These are phyloP conservation scores for Psilocybe cubensis DNA, from an alignment of 768 basidiomycete genomes.

Conservation along the genomic window DNA sequence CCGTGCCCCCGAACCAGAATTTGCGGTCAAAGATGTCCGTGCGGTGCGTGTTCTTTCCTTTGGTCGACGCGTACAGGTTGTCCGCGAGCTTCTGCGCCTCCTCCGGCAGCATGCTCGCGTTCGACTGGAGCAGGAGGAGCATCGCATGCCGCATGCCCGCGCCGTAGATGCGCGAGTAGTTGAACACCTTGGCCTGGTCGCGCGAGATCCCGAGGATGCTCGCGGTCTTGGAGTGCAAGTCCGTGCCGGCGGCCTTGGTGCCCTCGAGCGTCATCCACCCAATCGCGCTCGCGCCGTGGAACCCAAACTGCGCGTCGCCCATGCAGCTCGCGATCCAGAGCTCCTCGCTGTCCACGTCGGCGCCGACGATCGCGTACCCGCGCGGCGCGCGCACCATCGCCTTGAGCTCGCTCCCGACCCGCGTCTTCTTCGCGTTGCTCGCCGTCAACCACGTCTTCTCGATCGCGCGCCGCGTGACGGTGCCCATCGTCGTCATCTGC, in stretches of 20 bases:
- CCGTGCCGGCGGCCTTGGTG: slow-evolving; percentile 92
- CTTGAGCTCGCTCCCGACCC: slow-evolving; percentile 98
- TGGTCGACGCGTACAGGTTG: slow-evolving; percentile 89
- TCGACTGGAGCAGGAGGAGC: slow-evolving; percentile 84
- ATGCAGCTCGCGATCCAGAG: slow-evolving; percentile 99
- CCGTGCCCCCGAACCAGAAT: slow-evolving; percentile 97
- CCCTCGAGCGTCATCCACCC: slow-evolving; percentile 99
- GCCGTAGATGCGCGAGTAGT: slow-evolving; percentile 98
- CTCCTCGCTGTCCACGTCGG: slow-evolving; percentile 98
- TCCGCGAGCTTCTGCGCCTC: slow-evolving; percentile 81
- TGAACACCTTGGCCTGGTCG: slow-evolving; percentile 97
- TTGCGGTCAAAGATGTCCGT: slow-evolving; percentile 74
- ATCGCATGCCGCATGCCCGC: slow-evolving; percentile 95
- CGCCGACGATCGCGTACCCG: slow-evolving; percentile 94
- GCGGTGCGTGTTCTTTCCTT: slow-evolving; percentile 86
- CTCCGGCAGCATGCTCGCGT: slow-evolving; percentile 75
- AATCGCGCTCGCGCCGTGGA: slow-evolving; percentile 95
- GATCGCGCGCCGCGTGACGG: slow-evolving; percentile 95
- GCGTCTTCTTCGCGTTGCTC: slow-evolving; percentile 96
- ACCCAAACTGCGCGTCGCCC: slow-evolving; percentile 97
- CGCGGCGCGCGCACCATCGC: slow-evolving; percentile 95
- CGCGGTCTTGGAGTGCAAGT: slow-evolving; percentile 96
- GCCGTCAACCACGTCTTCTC: slow-evolving; percentile 99
- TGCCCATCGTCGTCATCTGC: slow-evolving; percentile 98
- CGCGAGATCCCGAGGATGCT: slow-evolving; percentile 90